Percentiles rank a stretch among this genome's conserved stretches.
phyloP scores from a whole-genome alignment of 768 basidiomycete genomes.

The Lactarius psammicola region DNA sequence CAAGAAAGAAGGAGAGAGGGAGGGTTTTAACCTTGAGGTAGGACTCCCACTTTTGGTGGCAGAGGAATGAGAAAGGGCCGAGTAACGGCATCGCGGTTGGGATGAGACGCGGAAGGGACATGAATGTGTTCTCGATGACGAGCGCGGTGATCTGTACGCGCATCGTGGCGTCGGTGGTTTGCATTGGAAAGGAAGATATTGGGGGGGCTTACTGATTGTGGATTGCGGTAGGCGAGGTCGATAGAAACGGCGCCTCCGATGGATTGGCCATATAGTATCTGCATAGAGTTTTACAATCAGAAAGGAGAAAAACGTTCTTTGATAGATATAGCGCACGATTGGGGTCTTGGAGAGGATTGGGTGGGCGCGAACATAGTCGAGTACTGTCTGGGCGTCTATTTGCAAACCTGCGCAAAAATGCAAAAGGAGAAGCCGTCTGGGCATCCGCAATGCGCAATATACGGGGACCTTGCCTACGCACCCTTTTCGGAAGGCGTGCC shows the following conservation, averaged over 20 bases:
- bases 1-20: slow-evolving; percentile 34
- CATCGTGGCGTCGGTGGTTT: not conserved
- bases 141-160: slow-evolving; percentile 64
- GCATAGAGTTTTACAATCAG: not conserved
- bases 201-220: slow-evolving; percentile 54
- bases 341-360: slow-evolving; percentile 62
- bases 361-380: slow-evolving; percentile 70
- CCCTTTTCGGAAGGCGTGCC: slow-evolving; percentile 86
- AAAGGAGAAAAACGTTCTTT: not conserved
- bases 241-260: slow-evolving; percentile 94
- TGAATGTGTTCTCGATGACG: slow-evolving; percentile 92
- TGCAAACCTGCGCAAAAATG: slow-evolving; percentile 54
- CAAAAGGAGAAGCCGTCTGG: not conserved
- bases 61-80: slow-evolving; percentile 70
- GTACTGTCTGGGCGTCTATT: slow-evolving; percentile 80
- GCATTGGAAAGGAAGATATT: not conserved
- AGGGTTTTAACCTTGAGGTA: slow-evolving; percentile 49
- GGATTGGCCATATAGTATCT: slow-evolving; percentile 81
- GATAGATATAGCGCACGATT: slow-evolving; percentile 47
- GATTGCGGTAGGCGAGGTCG: slow-evolving; percentile 79
- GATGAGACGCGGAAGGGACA: slow-evolving; percentile 78
- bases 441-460: not conserved
- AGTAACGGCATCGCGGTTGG: slow-evolving; percentile 75
- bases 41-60: slow-evolving; percentile 89
- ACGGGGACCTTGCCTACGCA: slow-evolving; percentile 32